Evolutionary conservation across 2,329 filamentous ascomycete species (phyloP), one percentile per base, ranked within the genome.

Genomic region (Trichoderma sp.): DNA sequence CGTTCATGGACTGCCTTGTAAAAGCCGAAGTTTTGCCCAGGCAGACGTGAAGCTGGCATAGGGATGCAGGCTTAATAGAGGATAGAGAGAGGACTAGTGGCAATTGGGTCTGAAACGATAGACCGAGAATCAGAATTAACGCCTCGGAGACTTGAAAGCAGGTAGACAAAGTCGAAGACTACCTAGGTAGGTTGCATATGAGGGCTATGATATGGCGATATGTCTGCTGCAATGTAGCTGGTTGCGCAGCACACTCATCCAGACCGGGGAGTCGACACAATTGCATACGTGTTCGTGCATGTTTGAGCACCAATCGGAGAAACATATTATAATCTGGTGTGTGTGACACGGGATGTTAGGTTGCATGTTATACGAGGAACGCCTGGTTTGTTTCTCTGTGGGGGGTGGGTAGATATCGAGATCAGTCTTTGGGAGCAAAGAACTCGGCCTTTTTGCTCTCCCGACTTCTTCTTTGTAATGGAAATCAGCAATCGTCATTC

Each of bases 21-120:
- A 56, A 62, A 49, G 3, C 60, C 60, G 60, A 63, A 21, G 16
- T 63, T 63, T 55, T 62, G 60, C 60, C 60, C 40, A 49, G 61
- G 49, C 43, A 24, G 21, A 37, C 37, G 13, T 19, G 33, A 13
- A 37, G 33, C 56, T 27, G 35, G 35, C 33, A 27, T 40, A 43
- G 6, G 40, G 16, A 43, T 43, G 40, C 8, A 19, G 19, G 19
- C 16, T n/a, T 43, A 43, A 43, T 43, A n/a, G 40, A 43, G 40
- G 16, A 43, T 29, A 19, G 35, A 58, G 37, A 66, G 63, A n/a
- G 6, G 10, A 47, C 55, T 59, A 56, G 37, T 59, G 40, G 53
- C 40, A 29, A 59, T 52, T 35, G 55, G n/a, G 40, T 5, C n/a
- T 67, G 63, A 67, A 52, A 67, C 63, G 21, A 59, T 59, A 29